Evolutionary conservation across 805 yeast species (phyloP).

Genomic region (Candida andamanensis): DNA sequence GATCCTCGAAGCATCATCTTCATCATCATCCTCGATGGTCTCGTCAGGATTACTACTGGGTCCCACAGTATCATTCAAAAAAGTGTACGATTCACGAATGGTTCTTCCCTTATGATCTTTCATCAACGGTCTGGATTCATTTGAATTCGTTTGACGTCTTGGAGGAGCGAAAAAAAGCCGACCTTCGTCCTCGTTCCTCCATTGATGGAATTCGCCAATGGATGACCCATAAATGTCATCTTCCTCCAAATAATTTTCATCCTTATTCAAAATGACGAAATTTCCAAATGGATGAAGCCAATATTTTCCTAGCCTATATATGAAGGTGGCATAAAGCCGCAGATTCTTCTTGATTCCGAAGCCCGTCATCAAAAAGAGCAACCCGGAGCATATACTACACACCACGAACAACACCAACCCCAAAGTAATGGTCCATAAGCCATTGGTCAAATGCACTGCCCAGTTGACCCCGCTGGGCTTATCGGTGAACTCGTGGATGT

Average conservation of each 20-base stretch:
- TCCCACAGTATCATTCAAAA: conserved; percentile 19
- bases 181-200: conserved; percentile 80
- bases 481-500: conserved; percentile 71
- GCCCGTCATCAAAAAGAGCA: conserved; percentile 39
- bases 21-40: conserved; percentile 12
- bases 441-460: conserved; percentile 63
- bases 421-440: conserved; percentile 66
- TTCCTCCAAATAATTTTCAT: conserved; percentile 75
- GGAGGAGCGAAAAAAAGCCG: conserved; percentile 77
- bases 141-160: conserved; percentile 29
- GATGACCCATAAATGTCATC: conserved; percentile 88
- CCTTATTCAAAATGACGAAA: conserved; percentile 71
- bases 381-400: conserved; percentile 46
- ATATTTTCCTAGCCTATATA: conserved; percentile 63
- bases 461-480: conserved; percentile 37
- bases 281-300: conserved; percentile 86
- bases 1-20: conserved; percentile 15
- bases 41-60: conserved; percentile 15
- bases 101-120: conserved; percentile 41
- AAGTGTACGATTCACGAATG: conserved; percentile 32
- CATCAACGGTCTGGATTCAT: conserved; percentile 33
- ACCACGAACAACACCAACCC: conserved; percentile 59
- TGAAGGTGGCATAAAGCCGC: conserved; percentile 55
- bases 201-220: conserved; percentile 74
- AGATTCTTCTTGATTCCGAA: conserved; percentile 46